Evolutionary conservation across 768 basidiomycete species (phyloP), one percentile per base, ranked within the genome.

Genomic region (Lactifluus echinatus): DNA sequence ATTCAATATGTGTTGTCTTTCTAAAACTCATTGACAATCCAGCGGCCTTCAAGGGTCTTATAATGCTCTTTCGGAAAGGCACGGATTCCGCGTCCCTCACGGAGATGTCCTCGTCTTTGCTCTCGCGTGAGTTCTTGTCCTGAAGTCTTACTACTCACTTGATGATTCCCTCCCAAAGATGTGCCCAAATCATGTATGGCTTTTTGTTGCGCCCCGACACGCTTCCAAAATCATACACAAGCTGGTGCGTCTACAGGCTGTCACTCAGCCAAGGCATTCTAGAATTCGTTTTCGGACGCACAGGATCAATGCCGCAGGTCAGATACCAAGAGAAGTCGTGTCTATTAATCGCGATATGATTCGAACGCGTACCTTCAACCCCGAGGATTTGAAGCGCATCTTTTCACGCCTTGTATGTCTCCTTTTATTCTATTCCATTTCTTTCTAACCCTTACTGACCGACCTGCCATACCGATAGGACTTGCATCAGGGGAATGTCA

Each of bases 1-100:
- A 26, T 10, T 2, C 37, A 4, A 1, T 26, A 28, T 56, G 7
- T 12, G 21, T 29, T 29, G 23, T 51, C 14, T 29, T 49, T 24
- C 10, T 29, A 24, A 33, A 29, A 24, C 39, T 59, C 24, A 48
- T 43, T 10, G 42, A 24, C 17, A 26, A 48, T 21, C 50, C 53
- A 91, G 93, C 46, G 93, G 94, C 2, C 74, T 97, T 7, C 94
- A 97, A 69, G 93, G 91, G 1, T 82, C 85, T 1, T 95, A 89
- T 68, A 95, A 94, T 65, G 78, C 82, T 8, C 85, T 83, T 64
- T 82, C 90, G 1, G 76, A 77, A 2, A 80, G 79, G 63, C 79
- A 79, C 29, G 82, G 82, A 29, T 75, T 93, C 43, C 73, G 72
- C 43, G 75, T 97, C 15, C 93, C 93, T 0, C 77, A 93, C 67